These are phyloP conservation scores for Annulohypoxylon stygium DNA, from an alignment of 495 filamentous ascomycete species.

Conservation along the genomic window DNA sequence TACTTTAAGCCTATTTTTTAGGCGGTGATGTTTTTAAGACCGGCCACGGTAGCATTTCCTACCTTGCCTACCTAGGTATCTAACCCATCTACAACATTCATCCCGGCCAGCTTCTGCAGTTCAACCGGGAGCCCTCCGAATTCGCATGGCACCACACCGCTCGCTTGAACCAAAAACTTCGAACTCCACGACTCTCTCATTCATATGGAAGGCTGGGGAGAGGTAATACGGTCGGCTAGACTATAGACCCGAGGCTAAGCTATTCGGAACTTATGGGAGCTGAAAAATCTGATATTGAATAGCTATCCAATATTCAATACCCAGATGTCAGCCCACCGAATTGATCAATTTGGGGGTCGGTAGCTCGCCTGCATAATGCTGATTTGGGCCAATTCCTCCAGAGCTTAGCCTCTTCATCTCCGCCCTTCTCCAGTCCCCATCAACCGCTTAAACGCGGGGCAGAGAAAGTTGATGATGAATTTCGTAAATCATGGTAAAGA, in stretches of 20 bases:
- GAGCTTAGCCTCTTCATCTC: conserved; percentile 11
- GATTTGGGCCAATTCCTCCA: conserved; percentile 19
- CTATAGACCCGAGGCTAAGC: background rate
- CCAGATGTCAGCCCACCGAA: conserved; percentile 9
- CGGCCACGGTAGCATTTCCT: conserved; percentile 19
- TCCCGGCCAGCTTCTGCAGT: conserved; percentile 28
- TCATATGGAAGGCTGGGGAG: background rate
- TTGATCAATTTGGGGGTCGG: conserved; percentile 15
- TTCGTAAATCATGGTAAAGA: conserved; percentile 25
- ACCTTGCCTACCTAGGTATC: conserved; percentile 9
- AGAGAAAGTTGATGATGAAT: conserved; percentile 15
- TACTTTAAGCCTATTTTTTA: conserved; percentile 7
- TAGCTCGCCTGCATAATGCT: conserved; percentile 30
- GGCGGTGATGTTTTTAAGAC: conserved; percentile 21
- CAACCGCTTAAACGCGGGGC: conserved; percentile 34
- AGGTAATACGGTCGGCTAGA: conserved; percentile 13
- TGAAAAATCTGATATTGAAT: conserved; percentile 12
- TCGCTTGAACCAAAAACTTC: conserved; percentile 20
- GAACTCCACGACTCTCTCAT: conserved; percentile 2
- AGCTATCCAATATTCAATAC: background rate
- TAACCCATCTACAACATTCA: conserved; percentile 17
- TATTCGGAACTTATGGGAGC: background rate
- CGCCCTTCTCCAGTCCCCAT: background rate
- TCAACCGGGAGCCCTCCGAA: conserved; percentile 34
- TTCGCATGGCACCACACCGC: conserved; percentile 42